Evolutionary conservation across 805 yeast genomes (phyloP), one percentile per base, ranked within the genome.

Genomic region (Starmerella floris): DNA sequence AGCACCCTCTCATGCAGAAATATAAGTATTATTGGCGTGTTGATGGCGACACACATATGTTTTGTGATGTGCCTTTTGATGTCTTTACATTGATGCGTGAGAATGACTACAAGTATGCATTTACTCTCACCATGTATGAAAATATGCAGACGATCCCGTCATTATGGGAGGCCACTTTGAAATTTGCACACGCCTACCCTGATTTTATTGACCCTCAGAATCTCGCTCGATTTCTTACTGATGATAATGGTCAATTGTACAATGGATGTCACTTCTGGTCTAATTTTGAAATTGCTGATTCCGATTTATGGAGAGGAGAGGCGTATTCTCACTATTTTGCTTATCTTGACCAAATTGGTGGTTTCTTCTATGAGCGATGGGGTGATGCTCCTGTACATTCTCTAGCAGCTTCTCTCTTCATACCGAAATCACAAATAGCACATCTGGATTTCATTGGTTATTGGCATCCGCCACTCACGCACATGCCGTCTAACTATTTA

Each of bases 351-450:
- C 40, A 60, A 5, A 64, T 76, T 3, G 83, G 85, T 11, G 97
- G 97, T 0, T 88, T 88, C 57, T 85, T 76, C 70, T 69, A 72
- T 42, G 97, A 88, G 60, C 65, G 97, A 55, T 88, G 96, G 96
- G 97, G 97, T 1, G 97, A 88, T 67, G 96, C 97, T 0, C 95
- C 96, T 0, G 77, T 88, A 3, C 97, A 88, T 59, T 79, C 95
- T 0, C 62, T 88, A 22, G 96, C 93, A 0, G 74, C 81, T 3
- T 88, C 84, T 0, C 68, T 88, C 70, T 67, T 81, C 54, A 63
- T 87, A 33, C 69, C 79, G 44, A 59, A 76, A 2, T 66, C 73
- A 2, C 82, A 87, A 44, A 64, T 88, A 9, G 96, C 87, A 61
- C 88, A 87, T 61, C 87, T 88, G 63, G 66, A 96, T 50, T 96